These are phyloP conservation scores for Bassia scoparia DNA, from an alignment of 148 eudicot genomes.

Conservation along the genomic window DNA sequence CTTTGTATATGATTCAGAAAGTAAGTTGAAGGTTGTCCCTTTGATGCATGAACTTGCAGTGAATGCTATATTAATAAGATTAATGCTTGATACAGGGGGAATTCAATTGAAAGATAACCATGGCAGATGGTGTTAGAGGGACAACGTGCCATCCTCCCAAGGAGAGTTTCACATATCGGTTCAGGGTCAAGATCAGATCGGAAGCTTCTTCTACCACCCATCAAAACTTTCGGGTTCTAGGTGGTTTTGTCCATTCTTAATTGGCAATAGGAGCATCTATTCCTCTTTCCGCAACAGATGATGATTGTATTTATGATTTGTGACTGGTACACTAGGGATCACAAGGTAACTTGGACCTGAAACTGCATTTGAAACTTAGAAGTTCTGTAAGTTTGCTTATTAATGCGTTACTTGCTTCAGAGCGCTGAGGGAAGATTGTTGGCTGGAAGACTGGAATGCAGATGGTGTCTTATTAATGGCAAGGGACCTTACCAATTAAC, in stretches of 20 bases:
- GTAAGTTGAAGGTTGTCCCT: neutral
- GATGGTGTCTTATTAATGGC: conserved; percentile 98
- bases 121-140: conserved; percentile 93
- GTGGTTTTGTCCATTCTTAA: conserved; percentile 69
- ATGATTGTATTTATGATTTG: conserved; percentile 75
- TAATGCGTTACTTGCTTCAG: conserved; percentile 31
- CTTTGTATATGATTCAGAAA: no score
- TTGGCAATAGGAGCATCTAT: conserved; percentile 54
- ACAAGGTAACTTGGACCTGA: conserved; percentile 46
- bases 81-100: conserved; percentile 55
- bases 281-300: conserved; percentile 69
- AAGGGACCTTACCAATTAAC: conserved; percentile 77
- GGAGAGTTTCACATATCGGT: conserved; percentile 78
- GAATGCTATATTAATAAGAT: neutral
- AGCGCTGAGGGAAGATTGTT: conserved; percentile 61
- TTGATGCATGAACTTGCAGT: neutral
- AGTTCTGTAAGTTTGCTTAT: neutral
- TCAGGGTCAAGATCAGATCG: conserved; percentile 94
- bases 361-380: no score
- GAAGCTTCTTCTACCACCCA: conserved; percentile 82
- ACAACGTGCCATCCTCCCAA: conserved; percentile 89
- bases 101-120: conserved; percentile 75
- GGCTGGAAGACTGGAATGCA: conserved; percentile 67
- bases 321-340: conserved; percentile 86
- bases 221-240: conserved; percentile 85